Conservation (phyloP, 441 rosid species). For the Arabidopsis hybrid region DNA sequence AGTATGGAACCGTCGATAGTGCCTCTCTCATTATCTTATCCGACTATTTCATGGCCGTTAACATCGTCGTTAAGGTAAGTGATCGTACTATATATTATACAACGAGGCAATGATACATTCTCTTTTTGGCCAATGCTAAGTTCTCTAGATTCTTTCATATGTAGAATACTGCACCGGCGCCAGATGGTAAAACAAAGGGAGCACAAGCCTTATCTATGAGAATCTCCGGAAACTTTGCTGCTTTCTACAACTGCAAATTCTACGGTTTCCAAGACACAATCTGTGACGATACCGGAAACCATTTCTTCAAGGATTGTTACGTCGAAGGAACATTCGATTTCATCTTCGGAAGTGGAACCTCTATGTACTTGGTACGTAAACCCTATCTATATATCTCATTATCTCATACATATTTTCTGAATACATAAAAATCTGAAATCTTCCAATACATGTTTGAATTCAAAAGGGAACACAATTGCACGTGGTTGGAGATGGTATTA, state of each 20-base stretch:
- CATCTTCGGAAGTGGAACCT: constrained; percentile 77
- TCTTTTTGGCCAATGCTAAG: neutral
- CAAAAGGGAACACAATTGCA: constrained; percentile 50
- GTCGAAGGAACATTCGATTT: constrained; percentile 82
- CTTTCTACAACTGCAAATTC: constrained; percentile 65
- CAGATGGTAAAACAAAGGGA: constrained; percentile 47
- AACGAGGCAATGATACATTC: neutral
- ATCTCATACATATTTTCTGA: neutral
- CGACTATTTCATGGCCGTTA: constrained; percentile 62
- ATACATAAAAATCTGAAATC: neutral
- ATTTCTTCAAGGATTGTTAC: constrained; percentile 72
- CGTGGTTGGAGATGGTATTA: constrained; percentile 43
- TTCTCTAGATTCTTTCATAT: neutral
- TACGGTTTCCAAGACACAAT: constrained; percentile 74
- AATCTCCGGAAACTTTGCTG: constrained; percentile 50
- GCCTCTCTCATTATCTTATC: constrained; percentile 61
- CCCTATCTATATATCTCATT: neutral
- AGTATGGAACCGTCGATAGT: constrained; percentile 58
- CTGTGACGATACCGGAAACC: constrained; percentile 78
- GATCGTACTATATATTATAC: constrained; percentile 25
- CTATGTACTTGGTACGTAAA: constrained; percentile 62
- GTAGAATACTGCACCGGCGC: constrained; percentile 73
- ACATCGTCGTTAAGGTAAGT: constrained; percentile 54
- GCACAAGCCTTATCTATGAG: constrained; percentile 70
- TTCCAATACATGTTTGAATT: constrained; percentile 30